Percentiles rank a stretch among this genome's conserved stretches.
These are phyloP conservation scores for Apiospora aurea DNA, from an alignment of 2,329 filamentous ascomycete species.

Conservation along the genomic window DNA sequence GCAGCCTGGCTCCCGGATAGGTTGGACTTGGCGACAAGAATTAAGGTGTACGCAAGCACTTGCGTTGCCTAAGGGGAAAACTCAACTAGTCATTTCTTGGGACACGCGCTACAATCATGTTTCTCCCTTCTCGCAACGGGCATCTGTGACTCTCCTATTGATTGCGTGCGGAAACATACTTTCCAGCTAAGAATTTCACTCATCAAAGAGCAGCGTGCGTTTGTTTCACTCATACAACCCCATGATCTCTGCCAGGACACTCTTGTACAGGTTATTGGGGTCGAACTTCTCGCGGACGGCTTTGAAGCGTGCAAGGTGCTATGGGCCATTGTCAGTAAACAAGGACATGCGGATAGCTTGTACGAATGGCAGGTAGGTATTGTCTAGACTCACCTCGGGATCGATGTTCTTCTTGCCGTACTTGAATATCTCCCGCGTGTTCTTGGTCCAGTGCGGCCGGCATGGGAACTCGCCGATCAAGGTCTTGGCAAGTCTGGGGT, in stretches of 20 bases:
- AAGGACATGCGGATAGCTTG: neutral
- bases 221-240: constrained; percentile 47
- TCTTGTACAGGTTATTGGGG: constrained; percentile 54
- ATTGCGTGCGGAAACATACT: neutral
- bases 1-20: neutral
- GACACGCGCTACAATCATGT: neutral
- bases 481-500: constrained; percentile 53
- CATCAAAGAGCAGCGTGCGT: constrained; percentile 6
- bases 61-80: constrained; percentile 1
- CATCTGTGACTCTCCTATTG: neutral
- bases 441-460: constrained; percentile 62
- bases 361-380: neutral
- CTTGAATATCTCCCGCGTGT: constrained; percentile 55
- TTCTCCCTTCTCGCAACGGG: neutral
- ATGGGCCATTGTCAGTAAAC: neutral
- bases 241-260: constrained; percentile 56
- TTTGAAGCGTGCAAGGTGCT: constrained; percentile 55
- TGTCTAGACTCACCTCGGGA: constrained; percentile 43
- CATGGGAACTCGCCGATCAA: constrained; percentile 58
- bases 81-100: constrained; percentile 1
- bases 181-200: neutral
- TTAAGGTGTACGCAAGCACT: constrained; percentile 12
- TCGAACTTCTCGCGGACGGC: constrained; percentile 55
- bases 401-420: constrained; percentile 56
- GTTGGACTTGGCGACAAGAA: too few species aligned